Base-by-base conservation (phyloP, 108 stramenopile species). In the Tribonema minus region DNA sequence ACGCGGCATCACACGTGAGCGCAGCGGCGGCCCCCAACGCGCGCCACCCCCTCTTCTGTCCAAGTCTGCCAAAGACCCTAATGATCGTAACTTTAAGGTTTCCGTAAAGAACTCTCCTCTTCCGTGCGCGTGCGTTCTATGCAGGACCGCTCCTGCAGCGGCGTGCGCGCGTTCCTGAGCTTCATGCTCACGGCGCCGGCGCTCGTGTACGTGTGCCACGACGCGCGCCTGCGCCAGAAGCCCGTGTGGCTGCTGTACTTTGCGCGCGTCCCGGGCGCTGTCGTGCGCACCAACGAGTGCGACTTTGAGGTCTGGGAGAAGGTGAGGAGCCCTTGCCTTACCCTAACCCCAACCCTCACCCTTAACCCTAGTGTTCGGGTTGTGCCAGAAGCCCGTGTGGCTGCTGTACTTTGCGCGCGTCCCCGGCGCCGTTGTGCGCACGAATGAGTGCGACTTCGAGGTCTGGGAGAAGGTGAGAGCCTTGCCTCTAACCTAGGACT, bases 221-320 rank as follows among this genome's bases (percentile, higher is more conserved):
- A 72, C 23, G 28, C 30, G 38, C 60, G 71, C 15, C 71, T 72
- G 29, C 61, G 27, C 37, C 28, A 54, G 37, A 23, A 34, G 37
- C 71, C 71, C 7, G 61, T 72, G 61, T 72, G 71, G 71, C 61
- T 72, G 2, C 34, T 72, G 61, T 72, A 72, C 71, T 72, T 72
- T 54, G 71, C 61, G 6, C 5, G 31, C n/a, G n/a, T n/a, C 37
- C 61, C 71, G 46, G 61, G 40, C 71, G 61, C 61, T 60, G 38
- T 62, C 31, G 39, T 72, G 28, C 71, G 38, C 37, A 63, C 71
- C 28, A 72, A 60, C 4, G 71, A 72, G 36, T 60, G 37, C 1
- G 4, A 35, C 37, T 63, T 72, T 30, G 61, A 61, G 60, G 71
- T 72, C 61, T 72, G 71, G 71, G 20, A 37, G n/a, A 72, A 72